Base-by-base conservation (phyloP, 202 grass and related monocot species). In the Panicum virgatum region DNA sequence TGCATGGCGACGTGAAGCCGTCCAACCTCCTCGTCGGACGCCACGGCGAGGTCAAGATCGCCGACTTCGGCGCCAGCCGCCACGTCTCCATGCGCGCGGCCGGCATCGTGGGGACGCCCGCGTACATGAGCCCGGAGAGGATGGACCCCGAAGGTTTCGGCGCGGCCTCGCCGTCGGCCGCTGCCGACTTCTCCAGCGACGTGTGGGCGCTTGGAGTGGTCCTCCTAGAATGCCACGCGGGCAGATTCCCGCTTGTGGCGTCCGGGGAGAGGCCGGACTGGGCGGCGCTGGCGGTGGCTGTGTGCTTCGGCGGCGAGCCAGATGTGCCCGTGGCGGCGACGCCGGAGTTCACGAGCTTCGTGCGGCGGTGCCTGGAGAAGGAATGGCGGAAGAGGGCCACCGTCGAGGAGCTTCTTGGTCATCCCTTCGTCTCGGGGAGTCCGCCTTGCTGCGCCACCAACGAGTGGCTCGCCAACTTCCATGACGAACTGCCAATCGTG, bases 181-280 rank as follows among this genome's bases (percentile, higher is more conserved):
- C 25, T 7, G 46, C 30, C 26, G 71, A 40, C 27, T 65, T 85
- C 64, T 18, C 87, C 54, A 39, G 77, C 18, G 87, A 85, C 16
- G 57, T 85, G 56, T 82, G 82, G 87, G 59, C 87, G 44, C 77
- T 89, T n/a, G 87, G 87, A 43, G 83, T 85, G 18, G 87, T 86
- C n/a, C 59, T 73, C 48, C 9, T 85, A 23, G 87, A 89, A 38
- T 82, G 87, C 73, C 78, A 82, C 23, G 42, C 42, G 20, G 87
- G 78, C 3, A 69, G 83, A 58, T 82, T 78, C 72, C 87, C 87
- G 29, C 65, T 89, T 7, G 72, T 82, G 27, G 77, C 44, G 16
- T 36, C 51, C 40, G 76, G 76, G 52, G 62, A 88, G 69, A 65
- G 69, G 40, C 81, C 69, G 11, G 86, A 88, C 32, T 84, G 69